Conservation (phyloP, 768 basidiomycete genomes). For the Cantharellus anzutake region DNA sequence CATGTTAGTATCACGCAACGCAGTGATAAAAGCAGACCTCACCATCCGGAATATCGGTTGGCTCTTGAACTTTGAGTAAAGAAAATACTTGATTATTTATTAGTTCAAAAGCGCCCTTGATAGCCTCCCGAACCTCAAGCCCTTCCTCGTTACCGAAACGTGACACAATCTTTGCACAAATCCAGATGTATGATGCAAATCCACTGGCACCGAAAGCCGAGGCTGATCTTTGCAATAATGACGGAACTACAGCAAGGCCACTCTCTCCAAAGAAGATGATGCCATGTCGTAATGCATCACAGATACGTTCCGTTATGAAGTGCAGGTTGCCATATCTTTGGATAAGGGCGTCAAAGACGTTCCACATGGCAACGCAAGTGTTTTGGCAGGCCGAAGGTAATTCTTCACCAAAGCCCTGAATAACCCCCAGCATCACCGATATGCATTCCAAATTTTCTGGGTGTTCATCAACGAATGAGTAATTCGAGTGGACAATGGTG, state of each 20-base stretch:
- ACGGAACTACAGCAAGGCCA: constrained; percentile 45
- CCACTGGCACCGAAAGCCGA: constrained; percentile 61
- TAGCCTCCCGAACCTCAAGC: constrained; percentile 31
- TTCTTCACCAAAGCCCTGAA: constrained; percentile 65
- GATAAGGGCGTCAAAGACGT: constrained; percentile 63
- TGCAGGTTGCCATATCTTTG: constrained; percentile 57
- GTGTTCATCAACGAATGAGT: neutral
- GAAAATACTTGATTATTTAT: constrained; percentile 51
- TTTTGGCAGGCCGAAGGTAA: constrained; percentile 63
- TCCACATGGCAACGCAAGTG: constrained; percentile 67
- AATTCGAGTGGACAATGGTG: neutral
- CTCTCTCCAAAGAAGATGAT: constrained; percentile 59
- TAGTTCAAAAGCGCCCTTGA: constrained; percentile 51
- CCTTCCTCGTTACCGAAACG: constrained; percentile 55
- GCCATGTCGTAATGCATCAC: constrained; percentile 69
- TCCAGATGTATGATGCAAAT: constrained; percentile 82
- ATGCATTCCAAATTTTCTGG: constrained; percentile 79
- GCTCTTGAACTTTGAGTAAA: constrained; percentile 45
- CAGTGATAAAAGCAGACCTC: constrained; percentile 14
- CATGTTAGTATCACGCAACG: constrained; percentile 1
- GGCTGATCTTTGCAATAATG: constrained; percentile 58
- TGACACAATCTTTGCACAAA: constrained; percentile 68
- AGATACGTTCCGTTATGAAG: constrained; percentile 63
- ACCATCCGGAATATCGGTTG: constrained; percentile 80
- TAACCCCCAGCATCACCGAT: constrained; percentile 74